A percentile compares a stretch with the other conserved stretches of the same genome.
phyloP scores from a whole-genome alignment of 371 early-diverging fungal genomes.

The Mucor velutinosus region DNA sequence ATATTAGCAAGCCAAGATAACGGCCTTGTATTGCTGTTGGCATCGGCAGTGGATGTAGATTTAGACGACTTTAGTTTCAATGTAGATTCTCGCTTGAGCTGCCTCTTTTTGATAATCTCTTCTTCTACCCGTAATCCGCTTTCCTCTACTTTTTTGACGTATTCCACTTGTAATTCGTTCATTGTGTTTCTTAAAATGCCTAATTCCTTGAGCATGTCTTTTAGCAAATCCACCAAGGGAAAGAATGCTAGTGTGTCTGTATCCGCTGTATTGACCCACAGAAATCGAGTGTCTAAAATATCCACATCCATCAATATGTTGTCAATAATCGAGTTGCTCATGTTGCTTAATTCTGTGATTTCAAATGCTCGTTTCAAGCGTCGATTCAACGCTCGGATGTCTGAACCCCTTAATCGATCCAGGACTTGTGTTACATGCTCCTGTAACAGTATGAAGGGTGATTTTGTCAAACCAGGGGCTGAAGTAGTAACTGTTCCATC shows the following conservation, averaged over 20 bases:
- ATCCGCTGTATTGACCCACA: constrained; percentile 36
- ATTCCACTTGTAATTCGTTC: constrained; percentile 70
- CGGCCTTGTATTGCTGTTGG: constrained; percentile 1
- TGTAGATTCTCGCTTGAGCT: background rate
- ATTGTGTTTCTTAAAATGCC: constrained; percentile 55
- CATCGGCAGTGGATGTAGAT: background rate
- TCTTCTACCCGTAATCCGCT: constrained; percentile 43
- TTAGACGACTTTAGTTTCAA: too few relatives aligned
- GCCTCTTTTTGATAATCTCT: constrained; percentile 41
- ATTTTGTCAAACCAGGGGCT: background rate
- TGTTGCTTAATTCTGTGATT: constrained; percentile 66
- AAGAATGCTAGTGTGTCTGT: constrained; percentile 40
- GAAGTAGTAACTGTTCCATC: background rate
- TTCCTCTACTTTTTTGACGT: constrained; percentile 62
- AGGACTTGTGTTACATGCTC: constrained; percentile 30
- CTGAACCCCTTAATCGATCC: constrained; percentile 55
- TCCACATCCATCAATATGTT: constrained; percentile 64
- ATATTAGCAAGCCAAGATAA: constrained; percentile 31
- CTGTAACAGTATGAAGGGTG: constrained; percentile 11
- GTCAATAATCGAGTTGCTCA: constrained; percentile 74
- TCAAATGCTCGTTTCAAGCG: constrained; percentile 67
- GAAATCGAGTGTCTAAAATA: constrained; percentile 53
- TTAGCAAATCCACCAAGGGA: constrained; percentile 57
- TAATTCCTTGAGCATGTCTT: constrained; percentile 64
- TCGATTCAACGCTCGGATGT: constrained; percentile 61